Conservation (phyloP, 2,329 filamentous ascomycete genomes). For the Microdochium nivale region DNA sequence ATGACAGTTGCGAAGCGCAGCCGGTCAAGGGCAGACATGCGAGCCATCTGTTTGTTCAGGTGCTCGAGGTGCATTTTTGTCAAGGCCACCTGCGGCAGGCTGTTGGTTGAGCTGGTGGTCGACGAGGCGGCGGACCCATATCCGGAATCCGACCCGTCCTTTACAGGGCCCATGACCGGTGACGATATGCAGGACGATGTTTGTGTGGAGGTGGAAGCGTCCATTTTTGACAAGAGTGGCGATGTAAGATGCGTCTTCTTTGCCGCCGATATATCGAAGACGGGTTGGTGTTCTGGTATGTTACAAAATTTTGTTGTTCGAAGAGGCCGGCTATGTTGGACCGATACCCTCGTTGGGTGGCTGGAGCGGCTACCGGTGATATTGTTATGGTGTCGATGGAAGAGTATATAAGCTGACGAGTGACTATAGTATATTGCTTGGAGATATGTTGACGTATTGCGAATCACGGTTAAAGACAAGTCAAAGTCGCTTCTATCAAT, state of each 20-base stretch:
- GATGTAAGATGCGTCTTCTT: not conserved
- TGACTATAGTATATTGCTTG: not conserved
- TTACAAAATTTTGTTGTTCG: not conserved
- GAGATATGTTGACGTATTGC: not conserved
- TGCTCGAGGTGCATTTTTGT: slow-evolving; percentile 82
- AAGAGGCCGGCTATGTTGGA: not conserved
- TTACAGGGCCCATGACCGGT: slow-evolving; percentile 22
- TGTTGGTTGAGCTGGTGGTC: slow-evolving; percentile 51
- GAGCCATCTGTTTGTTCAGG: slow-evolving; percentile 81
- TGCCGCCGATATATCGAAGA: not conserved
- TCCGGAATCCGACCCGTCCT: slow-evolving; percentile 63
- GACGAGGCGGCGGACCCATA: slow-evolving; percentile 61
- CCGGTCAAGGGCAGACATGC: slow-evolving; percentile 83
- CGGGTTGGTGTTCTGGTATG: not conserved
- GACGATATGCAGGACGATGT: slow-evolving; percentile 30
- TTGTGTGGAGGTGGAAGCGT: slow-evolving; percentile 13
- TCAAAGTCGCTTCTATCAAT: not conserved
- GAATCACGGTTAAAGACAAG: not conserved
- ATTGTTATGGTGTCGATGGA: not conserved
- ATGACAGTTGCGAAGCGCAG: slow-evolving; percentile 87
- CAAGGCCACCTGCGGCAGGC: slow-evolving; percentile 72
- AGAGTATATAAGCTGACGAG: not conserved
- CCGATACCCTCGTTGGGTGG: not conserved
- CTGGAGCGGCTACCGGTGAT: not conserved
- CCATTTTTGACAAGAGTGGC: not conserved